Evolutionary conservation across 768 basidiomycete species (phyloP).

Genomic region (Galerina sulciceps): DNA sequence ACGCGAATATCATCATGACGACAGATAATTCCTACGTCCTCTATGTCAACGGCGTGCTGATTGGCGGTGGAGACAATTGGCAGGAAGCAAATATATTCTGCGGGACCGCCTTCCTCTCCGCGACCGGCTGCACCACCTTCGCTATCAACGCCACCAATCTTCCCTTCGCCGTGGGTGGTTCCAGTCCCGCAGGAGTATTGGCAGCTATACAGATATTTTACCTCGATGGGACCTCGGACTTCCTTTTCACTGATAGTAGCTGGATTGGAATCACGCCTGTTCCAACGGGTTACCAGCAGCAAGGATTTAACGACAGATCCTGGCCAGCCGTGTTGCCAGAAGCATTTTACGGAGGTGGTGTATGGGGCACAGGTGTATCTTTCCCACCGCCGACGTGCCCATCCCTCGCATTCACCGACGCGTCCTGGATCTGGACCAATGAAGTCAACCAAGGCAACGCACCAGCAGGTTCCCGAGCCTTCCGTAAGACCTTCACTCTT

Average conservation of each 20-base stretch:
- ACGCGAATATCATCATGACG: neutral
- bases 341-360: conserved; percentile 3
- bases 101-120: conserved; percentile 29
- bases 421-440: conserved; percentile 37
- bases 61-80: conserved; percentile 9
- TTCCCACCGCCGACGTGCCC: conserved; percentile 22
- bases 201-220: conserved; percentile 34
- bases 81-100: conserved; percentile 27
- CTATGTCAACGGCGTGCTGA: neutral
- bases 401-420: conserved; percentile 24
- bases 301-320: conserved; percentile 31
- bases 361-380: conserved; percentile 12
- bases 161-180: neutral
- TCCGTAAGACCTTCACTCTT: conserved; percentile 29
- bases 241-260: conserved; percentile 31
- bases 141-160: conserved; percentile 30
- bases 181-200: conserved; percentile 32
- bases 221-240: conserved; percentile 32
- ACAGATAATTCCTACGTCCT: neutral
- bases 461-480: conserved; percentile 30
- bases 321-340: conserved; percentile 33
- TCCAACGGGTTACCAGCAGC: conserved; percentile 31
- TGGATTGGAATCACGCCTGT: conserved; percentile 31
- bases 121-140: conserved; percentile 33
- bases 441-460: conserved; percentile 24